These are phyloP conservation scores for Eucalyptus erythrocorys DNA, from an alignment of 345 rosid species.

Conservation along the genomic window DNA sequence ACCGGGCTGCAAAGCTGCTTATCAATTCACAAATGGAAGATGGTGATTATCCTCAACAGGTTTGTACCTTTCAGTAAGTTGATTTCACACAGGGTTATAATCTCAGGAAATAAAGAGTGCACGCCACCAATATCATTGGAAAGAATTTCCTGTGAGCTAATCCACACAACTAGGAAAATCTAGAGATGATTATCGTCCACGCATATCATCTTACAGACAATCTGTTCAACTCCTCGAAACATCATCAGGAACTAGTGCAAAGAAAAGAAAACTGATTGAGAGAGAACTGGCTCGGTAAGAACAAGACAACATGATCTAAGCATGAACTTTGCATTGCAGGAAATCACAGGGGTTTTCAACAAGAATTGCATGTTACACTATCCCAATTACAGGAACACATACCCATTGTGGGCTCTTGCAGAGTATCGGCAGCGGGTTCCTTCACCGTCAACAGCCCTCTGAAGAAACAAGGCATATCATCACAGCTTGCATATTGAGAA, in stretches of 20 bases:
- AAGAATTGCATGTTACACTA: conserved; percentile 35
- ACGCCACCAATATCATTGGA: not conserved
- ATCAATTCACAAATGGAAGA: conserved; percentile 54
- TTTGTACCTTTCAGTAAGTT: not conserved
- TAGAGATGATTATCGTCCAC: not conserved
- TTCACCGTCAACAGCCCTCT: not conserved
- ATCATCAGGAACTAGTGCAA: not conserved
- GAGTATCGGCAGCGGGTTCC: conserved; percentile 12
- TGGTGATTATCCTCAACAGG: conserved; percentile 67
- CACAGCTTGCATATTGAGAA: not conserved
- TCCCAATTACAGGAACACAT: conserved; percentile 22
- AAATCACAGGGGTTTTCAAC: conserved; percentile 23
- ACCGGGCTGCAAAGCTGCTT: conserved; percentile 48
- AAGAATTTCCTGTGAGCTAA: not conserved
- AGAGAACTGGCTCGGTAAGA: not conserved
- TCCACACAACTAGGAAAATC: not conserved
- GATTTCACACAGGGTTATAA: not conserved
- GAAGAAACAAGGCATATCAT: not conserved
- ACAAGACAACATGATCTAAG: not conserved
- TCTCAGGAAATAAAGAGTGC: not conserved
- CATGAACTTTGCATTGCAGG: conserved; percentile 3
- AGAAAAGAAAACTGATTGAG: not conserved
- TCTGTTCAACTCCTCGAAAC: not conserved
- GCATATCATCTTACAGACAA: not conserved
- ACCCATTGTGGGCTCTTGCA: conserved; percentile 36